Base-by-base conservation (phyloP, 345 rosid species). In the Aegle marmelos region DNA sequence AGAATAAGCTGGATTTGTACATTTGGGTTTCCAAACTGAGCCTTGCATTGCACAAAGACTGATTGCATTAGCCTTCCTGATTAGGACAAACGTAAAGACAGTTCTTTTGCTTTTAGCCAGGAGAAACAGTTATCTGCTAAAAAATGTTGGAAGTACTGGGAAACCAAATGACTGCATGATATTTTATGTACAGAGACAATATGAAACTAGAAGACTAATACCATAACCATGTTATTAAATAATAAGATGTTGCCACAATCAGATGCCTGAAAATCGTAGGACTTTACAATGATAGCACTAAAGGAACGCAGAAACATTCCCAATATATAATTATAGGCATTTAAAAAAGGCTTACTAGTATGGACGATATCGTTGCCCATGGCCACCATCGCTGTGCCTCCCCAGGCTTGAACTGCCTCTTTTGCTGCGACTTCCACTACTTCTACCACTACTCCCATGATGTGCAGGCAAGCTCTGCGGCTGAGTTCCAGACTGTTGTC, bases 401-500 rank as follows among this genome's bases (percentile, higher is more conserved):
- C 87, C 91, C 83, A 87, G 81, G 82, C 84, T 81, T 56, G 86
- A 84, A 80, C 85, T 79, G 79, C 89, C 82, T 64, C 81, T 83
- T 67, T 62, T 84, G 79, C 72, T 78, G 68, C 85, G 70, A 21
- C 89, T 79, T 5, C 91, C 79, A 62, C 86, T 68, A 54, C 73
- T 57, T 60, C 75, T 70, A 62, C 72, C 68, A 62, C 73, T 69
- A 63, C 68, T 85, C 48, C 86, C 82, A 33, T 89, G 86, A 67
- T 82, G 87, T 30, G 86, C 68, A 54, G 89, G 80, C 34, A 88
- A 80, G 17, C 83, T 75, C 62, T 82, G 86, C 10, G 76, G 87
- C 63, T 82, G 95, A n/a, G 79, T 80, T 76, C 91, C 91, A 4
- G 90, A 91, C 58, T 88, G 95, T 78, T 91, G 91, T 83, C 93